Evolutionary conservation across 371 early-diverging fungal genomes (phyloP).

Genomic region (Apophysomyces trapeziformis): DNA sequence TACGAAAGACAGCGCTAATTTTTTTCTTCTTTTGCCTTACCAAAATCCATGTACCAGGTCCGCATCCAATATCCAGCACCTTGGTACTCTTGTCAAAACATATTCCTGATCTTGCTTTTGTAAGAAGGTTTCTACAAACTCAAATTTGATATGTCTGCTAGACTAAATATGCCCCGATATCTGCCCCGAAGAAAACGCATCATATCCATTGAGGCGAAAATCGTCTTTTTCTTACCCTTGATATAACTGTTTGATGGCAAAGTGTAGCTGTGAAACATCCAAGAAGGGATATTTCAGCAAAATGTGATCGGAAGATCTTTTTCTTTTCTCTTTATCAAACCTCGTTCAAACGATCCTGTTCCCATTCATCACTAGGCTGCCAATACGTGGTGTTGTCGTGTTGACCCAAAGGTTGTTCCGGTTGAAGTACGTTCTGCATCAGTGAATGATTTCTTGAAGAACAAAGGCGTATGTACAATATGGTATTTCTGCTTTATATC

Average conservation of each 20-base stretch:
- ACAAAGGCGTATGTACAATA: background rate
- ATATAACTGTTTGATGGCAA: slow-evolving; percentile 2
- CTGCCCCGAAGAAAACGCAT: background rate
- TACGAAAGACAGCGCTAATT: background rate
- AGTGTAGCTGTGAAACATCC: background rate
- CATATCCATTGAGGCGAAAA: background rate
- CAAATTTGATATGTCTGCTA: no score
- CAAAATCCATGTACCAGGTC: slow-evolving; percentile 61
- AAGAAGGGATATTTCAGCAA: no score
- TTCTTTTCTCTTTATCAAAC: background rate
- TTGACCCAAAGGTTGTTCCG: no score
- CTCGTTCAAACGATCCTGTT: background rate
- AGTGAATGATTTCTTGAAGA: background rate
- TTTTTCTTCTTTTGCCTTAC: slow-evolving; percentile 24
- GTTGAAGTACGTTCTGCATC: background rate
- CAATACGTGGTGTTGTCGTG: background rate
- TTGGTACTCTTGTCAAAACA: slow-evolving; percentile 10
- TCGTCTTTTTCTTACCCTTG: background rate
- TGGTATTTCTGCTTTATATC: background rate
- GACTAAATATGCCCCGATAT: background rate
- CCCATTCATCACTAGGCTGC: slow-evolving; percentile 3
- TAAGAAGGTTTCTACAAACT: background rate
- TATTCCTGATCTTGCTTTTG: background rate
- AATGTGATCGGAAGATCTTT: background rate
- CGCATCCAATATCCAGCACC: slow-evolving; percentile 47